Conservation (phyloP, 441 rosid species). For the Gossypium trilobum region DNA sequence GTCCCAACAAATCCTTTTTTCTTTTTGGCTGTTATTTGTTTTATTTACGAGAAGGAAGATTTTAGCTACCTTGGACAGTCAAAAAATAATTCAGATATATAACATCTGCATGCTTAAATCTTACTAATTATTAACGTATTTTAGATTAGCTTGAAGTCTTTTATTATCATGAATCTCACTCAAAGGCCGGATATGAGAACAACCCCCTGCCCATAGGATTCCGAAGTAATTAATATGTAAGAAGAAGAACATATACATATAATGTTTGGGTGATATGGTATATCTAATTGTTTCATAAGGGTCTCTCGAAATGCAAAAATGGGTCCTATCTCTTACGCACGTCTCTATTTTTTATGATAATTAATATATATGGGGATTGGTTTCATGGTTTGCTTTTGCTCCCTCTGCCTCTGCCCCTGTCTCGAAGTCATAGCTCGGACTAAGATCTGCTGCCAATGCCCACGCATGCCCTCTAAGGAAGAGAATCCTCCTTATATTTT, state of each 20-base stretch:
- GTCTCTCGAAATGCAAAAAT: slow-evolving; percentile 5
- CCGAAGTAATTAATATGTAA: slow-evolving; percentile 11
- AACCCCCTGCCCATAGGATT: slow-evolving; percentile 32
- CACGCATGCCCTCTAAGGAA: slow-evolving; percentile 20
- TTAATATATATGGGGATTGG: no score
- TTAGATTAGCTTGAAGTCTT: neutral
- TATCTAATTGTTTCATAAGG: neutral
- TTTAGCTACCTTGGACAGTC: neutral
- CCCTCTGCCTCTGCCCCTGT: neutral
- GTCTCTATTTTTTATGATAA: neutral
- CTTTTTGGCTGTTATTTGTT: neutral
- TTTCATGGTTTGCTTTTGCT: neutral
- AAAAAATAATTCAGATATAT: neutral
- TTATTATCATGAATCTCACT: slow-evolving; percentile 33
- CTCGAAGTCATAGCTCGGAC: neutral
- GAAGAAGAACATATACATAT: no score
- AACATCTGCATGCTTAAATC: neutral
- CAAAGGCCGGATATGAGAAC: slow-evolving; percentile 25
- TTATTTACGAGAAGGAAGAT: neutral
- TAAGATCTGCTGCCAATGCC: neutral
- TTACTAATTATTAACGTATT: neutral
- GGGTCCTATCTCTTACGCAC: slow-evolving; percentile 12
- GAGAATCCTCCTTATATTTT: slow-evolving; percentile 10
- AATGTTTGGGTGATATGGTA: no score
- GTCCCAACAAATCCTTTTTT: neutral